These are phyloP conservation scores for Hibiscus tridactylites DNA, from an alignment of 345 rosid genomes.

Conservation along the genomic window DNA sequence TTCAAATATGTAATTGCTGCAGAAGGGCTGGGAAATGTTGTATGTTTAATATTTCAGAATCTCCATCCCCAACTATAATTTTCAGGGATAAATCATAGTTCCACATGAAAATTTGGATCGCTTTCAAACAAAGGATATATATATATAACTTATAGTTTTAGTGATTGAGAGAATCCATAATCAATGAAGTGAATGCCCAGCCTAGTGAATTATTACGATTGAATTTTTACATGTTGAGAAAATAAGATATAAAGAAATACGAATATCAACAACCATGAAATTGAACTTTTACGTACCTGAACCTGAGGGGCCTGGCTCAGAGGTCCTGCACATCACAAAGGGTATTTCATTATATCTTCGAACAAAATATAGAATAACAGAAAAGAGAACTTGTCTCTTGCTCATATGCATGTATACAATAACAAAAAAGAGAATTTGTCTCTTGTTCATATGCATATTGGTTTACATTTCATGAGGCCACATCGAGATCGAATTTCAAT, in stretches of 20 bases:
- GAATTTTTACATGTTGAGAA: background rate
- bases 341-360: background rate
- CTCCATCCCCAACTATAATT: background rate
- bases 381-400: background rate
- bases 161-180: background rate
- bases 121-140: no score
- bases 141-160: no score
- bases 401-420: background rate
- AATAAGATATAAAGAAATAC: background rate
- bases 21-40: background rate
- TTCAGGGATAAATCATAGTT: no score
- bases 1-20: background rate
- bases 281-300: slow-evolving; percentile 35
- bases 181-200: background rate
- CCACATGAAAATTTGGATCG: no score
- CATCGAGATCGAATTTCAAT: background rate
- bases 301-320: slow-evolving; percentile 32
- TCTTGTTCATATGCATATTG: background rate
- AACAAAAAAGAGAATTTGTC: background rate
- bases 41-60: background rate
- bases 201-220: no score
- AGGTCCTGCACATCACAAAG: slow-evolving; percentile 39
- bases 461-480: background rate
- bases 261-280: background rate
- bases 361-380: background rate